Conservation (phyloP, 352 stramenopile genomes). For the Phytophthora uliginosa region DNA sequence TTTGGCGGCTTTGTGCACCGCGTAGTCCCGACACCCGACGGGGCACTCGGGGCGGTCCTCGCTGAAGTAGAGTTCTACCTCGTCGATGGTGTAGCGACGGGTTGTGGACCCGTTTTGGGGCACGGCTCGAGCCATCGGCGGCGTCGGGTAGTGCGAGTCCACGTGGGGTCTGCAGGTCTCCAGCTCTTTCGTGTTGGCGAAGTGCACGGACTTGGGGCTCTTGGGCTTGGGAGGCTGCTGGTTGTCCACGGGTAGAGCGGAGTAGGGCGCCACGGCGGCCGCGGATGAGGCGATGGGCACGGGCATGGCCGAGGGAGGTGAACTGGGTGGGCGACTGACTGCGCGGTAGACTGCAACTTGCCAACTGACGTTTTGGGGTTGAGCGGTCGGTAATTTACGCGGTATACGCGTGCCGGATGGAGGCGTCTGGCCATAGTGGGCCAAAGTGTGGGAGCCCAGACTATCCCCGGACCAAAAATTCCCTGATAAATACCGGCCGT, state of each 20-base stretch:
- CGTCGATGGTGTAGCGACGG: slow-evolving; percentile 66
- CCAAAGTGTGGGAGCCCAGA: not conserved
- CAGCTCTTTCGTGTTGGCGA: slow-evolving; percentile 53
- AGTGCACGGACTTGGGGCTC: slow-evolving; percentile 55
- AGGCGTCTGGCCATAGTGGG: not conserved
- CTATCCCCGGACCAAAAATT: slow-evolving; percentile 3
- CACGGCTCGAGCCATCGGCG: slow-evolving; percentile 39
- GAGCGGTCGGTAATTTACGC: slow-evolving; percentile 15
- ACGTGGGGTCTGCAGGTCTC: slow-evolving; percentile 38
- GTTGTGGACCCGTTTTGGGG: slow-evolving; percentile 57
- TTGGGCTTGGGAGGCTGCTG: slow-evolving; percentile 19
- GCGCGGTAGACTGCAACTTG: slow-evolving; percentile 17
- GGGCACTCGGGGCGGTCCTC: slow-evolving; percentile 52
- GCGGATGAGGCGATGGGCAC: slow-evolving; percentile 7
- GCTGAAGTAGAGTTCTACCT: slow-evolving; percentile 75
- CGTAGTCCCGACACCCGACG: slow-evolving; percentile 48
- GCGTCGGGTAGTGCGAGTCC: slow-evolving; percentile 63
- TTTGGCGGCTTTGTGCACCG: slow-evolving; percentile 57
- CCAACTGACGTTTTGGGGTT: slow-evolving; percentile 11
- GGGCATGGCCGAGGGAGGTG: slow-evolving; percentile 5
- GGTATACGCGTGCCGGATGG: not conserved
- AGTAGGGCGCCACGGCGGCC: slow-evolving; percentile 18
- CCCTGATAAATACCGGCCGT: slow-evolving; percentile 4
- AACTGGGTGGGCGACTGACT: not conserved
- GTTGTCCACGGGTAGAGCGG: slow-evolving; percentile 6